Evolutionary conservation across 176 grass and related monocot species (phyloP).

Genomic region (Oryza brachyantha): DNA sequence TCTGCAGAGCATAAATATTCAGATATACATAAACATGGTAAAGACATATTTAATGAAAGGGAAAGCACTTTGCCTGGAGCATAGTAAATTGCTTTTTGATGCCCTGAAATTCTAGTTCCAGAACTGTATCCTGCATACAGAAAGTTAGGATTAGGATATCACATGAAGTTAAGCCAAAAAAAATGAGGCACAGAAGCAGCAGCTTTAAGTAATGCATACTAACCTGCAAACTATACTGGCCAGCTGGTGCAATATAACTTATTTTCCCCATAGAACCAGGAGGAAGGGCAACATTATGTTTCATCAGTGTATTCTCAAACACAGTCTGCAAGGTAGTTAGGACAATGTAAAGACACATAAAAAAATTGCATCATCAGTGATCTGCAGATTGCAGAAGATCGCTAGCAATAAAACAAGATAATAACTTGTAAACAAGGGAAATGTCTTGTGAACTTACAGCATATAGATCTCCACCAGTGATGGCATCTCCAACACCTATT

Average conservation of each 20-base stretch:
- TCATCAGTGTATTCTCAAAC: constrained; percentile 74
- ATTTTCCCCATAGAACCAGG: constrained; percentile 87
- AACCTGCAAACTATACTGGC: constrained; percentile 74
- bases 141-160: background rate
- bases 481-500: constrained; percentile 55
- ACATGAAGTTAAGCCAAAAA: background rate
- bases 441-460: constrained; percentile 53
- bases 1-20: constrained; percentile 36
- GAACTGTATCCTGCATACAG: constrained; percentile 58
- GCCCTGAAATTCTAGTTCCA: constrained; percentile 85
- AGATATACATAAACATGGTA: constrained; percentile 25
- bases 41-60: constrained; percentile 10
- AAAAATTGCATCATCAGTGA: constrained; percentile 1
- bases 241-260: constrained; percentile 57
- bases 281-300: constrained; percentile 60
- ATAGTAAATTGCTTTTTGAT: constrained; percentile 74
- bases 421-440: constrained; percentile 2
- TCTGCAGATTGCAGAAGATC: background rate
- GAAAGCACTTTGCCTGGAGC: constrained; percentile 63
- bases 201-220: constrained; percentile 14
- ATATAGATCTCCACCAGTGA: constrained; percentile 77
- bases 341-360: constrained; percentile 8
- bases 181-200: background rate
- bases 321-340: constrained; percentile 44
- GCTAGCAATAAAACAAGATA: background rate